Evolutionary conservation across 371 early-diverging fungal species (phyloP).

Genomic region (Cokeromyces recurvatus): DNA sequence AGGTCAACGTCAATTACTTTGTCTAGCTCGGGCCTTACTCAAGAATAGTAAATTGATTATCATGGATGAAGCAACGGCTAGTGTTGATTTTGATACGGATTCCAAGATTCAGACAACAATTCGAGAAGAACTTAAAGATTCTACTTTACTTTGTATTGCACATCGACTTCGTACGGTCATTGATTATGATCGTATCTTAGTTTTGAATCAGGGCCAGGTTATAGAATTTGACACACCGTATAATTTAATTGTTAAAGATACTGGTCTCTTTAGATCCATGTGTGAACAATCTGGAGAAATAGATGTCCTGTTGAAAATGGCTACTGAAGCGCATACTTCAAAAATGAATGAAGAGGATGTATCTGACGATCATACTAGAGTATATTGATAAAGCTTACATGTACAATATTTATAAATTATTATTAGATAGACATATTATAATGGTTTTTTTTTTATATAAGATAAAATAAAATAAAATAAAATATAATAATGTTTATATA

Average conservation of each 20-base stretch:
- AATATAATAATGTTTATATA: too few species aligned
- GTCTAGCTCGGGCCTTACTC: conserved; percentile 81
- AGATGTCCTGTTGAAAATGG: conserved; percentile 30
- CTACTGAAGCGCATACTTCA: conserved; percentile 17
- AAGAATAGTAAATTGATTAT: conserved; percentile 71
- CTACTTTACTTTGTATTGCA: conserved; percentile 73
- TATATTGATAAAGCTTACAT: too few species aligned
- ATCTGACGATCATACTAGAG: too few species aligned
- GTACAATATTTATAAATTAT: too few species aligned
- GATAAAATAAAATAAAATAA: too few species aligned
- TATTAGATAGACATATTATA: too few species aligned
- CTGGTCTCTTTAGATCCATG: conserved; percentile 58
- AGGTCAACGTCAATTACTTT: conserved; percentile 87
- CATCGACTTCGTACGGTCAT: conserved; percentile 83
- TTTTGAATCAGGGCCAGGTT: conserved; percentile 75
- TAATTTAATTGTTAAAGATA: conserved; percentile 40
- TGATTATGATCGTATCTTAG: conserved; percentile 84
- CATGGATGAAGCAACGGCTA: conserved; percentile 86
- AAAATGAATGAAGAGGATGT: too few species aligned
- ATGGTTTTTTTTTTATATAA: too few species aligned
- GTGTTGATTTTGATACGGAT: conserved; percentile 77
- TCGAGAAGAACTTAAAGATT: conserved; percentile 59
- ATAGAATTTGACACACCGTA: conserved; percentile 74
- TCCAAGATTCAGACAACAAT: conserved; percentile 78
- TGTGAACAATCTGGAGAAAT: conserved; percentile 68